Conservation (phyloP, 345 rosid genomes). For the Odontarrhena argentea region DNA sequence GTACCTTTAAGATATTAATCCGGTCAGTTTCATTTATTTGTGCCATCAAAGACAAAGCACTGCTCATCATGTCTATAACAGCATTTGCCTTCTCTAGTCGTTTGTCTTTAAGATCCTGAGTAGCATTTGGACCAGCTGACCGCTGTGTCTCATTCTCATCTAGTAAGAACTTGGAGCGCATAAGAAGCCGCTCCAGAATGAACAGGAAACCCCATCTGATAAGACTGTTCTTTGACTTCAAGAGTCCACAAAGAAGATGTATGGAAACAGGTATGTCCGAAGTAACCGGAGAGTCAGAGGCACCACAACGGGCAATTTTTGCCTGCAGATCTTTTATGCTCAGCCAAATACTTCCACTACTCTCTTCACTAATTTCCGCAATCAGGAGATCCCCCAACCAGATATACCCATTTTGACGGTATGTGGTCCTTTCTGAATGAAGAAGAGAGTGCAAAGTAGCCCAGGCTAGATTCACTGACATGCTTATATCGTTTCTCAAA, state of each 20-base stretch:
- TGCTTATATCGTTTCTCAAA: slow-evolving; percentile 49
- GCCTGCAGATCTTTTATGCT: slow-evolving; percentile 68
- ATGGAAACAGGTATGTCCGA: slow-evolving; percentile 80
- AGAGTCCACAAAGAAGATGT: slow-evolving; percentile 86
- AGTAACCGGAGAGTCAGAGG: slow-evolving; percentile 58
- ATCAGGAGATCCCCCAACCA: slow-evolving; percentile 96
- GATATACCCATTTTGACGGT: slow-evolving; percentile 84
- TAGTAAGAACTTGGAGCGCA: slow-evolving; percentile 87
- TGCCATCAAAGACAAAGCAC: slow-evolving; percentile 80
- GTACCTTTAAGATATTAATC: slow-evolving; percentile 91
- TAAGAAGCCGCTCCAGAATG: slow-evolving; percentile 93
- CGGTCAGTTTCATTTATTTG: slow-evolving; percentile 90
- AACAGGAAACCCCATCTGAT: slow-evolving; percentile 90
- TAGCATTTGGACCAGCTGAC: slow-evolving; percentile 46
- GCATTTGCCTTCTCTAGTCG: slow-evolving; percentile 94
- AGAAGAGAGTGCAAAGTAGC: slow-evolving; percentile 92
- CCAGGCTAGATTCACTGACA: slow-evolving; percentile 76
- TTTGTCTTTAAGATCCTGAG: slow-evolving; percentile 48
- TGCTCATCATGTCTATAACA: slow-evolving; percentile 92
- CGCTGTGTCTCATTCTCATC: slow-evolving; percentile 84
- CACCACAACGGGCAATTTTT: slow-evolving; percentile 74
- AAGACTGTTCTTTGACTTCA: slow-evolving; percentile 74
- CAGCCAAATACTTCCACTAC: slow-evolving; percentile 63
- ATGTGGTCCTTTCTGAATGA: slow-evolving; percentile 81
- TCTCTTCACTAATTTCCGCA: slow-evolving; percentile 82